These are phyloP conservation scores for Stereocaulon alpinum DNA, from an alignment of 495 filamentous ascomycete genomes.

Conservation along the genomic window DNA sequence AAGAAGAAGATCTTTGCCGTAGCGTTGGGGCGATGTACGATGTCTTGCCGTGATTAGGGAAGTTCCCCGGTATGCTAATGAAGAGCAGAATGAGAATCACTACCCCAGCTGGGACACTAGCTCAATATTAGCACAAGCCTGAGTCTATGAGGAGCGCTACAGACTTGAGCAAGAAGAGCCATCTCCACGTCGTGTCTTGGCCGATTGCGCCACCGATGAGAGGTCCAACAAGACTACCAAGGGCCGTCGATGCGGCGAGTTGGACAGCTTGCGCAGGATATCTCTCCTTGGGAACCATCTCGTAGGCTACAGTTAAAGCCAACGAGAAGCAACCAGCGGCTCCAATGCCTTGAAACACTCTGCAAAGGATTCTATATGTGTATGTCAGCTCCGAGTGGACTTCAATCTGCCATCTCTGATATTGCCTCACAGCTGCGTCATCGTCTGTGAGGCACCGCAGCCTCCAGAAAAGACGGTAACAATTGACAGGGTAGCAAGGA, in stretches of 20 bases:
- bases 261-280: constrained; percentile 12
- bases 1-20: no score
- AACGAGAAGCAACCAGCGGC: constrained; percentile 37
- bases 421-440: constrained; percentile 35
- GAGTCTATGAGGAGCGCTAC: no score
- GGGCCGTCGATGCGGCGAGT: constrained; percentile 17
- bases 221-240: constrained; percentile 32
- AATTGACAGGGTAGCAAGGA: constrained; percentile 40
- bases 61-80: constrained; percentile 21
- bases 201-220: constrained; percentile 34
- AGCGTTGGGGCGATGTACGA: not conserved
- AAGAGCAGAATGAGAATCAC: constrained; percentile 34
- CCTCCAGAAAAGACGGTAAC: constrained; percentile 46
- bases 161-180: constrained; percentile 33
- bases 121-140: no score
- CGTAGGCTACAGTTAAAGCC: constrained; percentile 43
- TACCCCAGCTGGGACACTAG: constrained; percentile 30
- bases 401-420: no score
- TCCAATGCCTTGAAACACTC: constrained; percentile 48
- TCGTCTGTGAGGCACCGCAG: constrained; percentile 41
- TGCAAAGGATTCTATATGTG: constrained; percentile 32
- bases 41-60: not conserved
- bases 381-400: no score
- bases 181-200: constrained; percentile 34
- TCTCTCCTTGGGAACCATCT: constrained; percentile 33